Percentiles rank a stretch among this genome's conserved stretches.
Evolutionary conservation across 2,329 filamentous ascomycete species (phyloP).

Genomic region (Onygena corvina): DNA sequence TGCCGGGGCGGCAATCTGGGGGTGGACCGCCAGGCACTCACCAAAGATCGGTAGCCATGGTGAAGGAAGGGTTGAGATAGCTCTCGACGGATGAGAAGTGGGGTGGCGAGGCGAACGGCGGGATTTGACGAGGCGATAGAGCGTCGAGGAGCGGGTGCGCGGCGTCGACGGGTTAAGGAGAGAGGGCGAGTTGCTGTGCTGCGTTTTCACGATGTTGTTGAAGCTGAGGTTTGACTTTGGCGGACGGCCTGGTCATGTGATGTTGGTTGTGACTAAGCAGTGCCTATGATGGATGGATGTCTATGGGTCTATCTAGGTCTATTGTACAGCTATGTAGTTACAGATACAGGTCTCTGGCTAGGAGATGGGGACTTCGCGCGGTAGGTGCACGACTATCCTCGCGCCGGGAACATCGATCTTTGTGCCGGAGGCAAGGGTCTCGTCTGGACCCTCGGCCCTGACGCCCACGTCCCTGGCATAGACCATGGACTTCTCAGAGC

Average conservation of each 20-base stretch:
- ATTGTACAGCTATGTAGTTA: not conserved
- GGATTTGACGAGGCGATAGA: not conserved
- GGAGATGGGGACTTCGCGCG: not conserved
- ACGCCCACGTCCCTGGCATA: constrained; percentile 4
- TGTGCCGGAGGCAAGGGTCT: constrained; percentile 9
- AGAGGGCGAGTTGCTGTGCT: constrained; percentile 2
- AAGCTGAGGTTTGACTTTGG: constrained; percentile 6
- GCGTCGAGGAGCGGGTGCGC: not conserved
- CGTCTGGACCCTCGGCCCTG: not conserved
- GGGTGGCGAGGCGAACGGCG: not conserved
- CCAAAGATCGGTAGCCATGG: constrained; percentile 3
- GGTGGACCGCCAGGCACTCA: constrained; percentile 3
- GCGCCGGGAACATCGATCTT: constrained; percentile 17
- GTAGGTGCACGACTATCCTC: constrained; percentile 10
- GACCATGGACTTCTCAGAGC: constrained; percentile 31
- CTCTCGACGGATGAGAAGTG: not conserved
- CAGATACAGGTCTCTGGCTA: not conserved
- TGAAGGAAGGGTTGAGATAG: not conserved
- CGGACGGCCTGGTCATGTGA: not conserved
- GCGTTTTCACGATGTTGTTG: constrained; percentile 5
- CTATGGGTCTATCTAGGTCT: not conserved
- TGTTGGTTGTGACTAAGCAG: not conserved
- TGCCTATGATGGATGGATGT: not conserved
- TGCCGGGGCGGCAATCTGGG: too few species aligned
- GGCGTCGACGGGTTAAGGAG: not conserved